Evolutionary conservation across 1,139 yeast species (phyloP).

Genomic region (Yamadazyma aaseri): DNA sequence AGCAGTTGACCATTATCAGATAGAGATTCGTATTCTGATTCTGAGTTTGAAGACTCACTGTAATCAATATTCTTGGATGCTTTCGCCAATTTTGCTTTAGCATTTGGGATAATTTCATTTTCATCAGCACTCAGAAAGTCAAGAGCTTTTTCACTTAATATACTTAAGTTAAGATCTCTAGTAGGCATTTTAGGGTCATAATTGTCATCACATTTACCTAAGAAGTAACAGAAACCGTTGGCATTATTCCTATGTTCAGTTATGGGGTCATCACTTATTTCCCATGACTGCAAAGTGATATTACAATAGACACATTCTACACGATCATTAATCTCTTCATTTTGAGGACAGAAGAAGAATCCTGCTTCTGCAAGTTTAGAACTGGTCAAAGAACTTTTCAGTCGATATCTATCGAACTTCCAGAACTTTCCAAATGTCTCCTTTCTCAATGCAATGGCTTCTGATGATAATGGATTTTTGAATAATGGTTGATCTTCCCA

Average conservation of each 20-base stretch:
- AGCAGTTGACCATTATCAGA: background rate
- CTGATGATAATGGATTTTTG: constrained; percentile 27
- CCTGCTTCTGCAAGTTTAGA: constrained; percentile 50
- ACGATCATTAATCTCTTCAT: constrained; percentile 52
- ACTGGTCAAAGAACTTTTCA: constrained; percentile 36
- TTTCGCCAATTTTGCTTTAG: background rate
- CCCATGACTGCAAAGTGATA: constrained; percentile 72
- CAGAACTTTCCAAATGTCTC: constrained; percentile 54
- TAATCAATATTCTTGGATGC: no score
- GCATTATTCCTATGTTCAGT: constrained; percentile 49
- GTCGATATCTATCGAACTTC: constrained; percentile 47
- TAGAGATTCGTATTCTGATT: background rate
- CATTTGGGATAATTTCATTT: constrained; percentile 3
- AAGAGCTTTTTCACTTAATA: constrained; percentile 5
- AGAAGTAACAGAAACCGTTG: constrained; percentile 49
- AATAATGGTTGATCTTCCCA: constrained; percentile 21
- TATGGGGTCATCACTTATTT: constrained; percentile 60
- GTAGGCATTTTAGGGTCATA: background rate
- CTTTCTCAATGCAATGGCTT: constrained; percentile 42
- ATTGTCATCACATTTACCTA: constrained; percentile 12
- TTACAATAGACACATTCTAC: constrained; percentile 73
- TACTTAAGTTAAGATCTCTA: constrained; percentile 3
- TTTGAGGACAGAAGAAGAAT: constrained; percentile 47
- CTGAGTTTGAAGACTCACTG: no score
- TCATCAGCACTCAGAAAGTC: constrained; percentile 12